phyloP scores from a whole-genome alignment of 805 yeast genomes.

The Kuraishia cidri region DNA sequence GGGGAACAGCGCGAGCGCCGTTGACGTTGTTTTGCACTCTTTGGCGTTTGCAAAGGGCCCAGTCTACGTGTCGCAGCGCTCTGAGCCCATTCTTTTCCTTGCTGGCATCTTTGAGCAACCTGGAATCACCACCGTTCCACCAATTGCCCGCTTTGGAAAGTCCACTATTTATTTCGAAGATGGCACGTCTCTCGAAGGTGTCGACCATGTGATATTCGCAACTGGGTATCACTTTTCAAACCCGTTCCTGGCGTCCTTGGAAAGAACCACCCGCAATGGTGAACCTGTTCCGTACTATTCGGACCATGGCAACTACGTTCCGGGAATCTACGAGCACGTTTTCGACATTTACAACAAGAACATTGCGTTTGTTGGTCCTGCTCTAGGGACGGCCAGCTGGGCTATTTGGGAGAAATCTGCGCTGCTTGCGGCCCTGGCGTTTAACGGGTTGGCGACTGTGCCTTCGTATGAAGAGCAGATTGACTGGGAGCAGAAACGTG shows the following conservation, averaged over 20 bases:
- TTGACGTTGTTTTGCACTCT: constrained; percentile 56
- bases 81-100: neutral
- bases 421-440: neutral
- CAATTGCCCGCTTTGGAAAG: neutral
- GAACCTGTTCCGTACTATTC: neutral
- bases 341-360: constrained; percentile 1
- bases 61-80: constrained; percentile 8
- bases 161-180: constrained; percentile 9
- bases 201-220: constrained; percentile 34
- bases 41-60: constrained; percentile 16
- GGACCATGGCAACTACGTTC: neutral
- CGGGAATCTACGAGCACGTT: neutral
- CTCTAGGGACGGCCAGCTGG: neutral
- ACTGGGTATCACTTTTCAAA: constrained; percentile 42
- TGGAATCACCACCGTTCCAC: neutral
- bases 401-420: constrained; percentile 1
- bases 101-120: neutral
- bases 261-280: too few species aligned
- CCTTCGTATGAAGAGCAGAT: neutral
- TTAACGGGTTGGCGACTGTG: neutral
- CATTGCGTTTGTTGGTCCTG: neutral
- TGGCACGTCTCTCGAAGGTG: constrained; percentile 18
- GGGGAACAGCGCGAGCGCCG: constrained; percentile 61
- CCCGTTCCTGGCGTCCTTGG: constrained; percentile 21
- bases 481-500: neutral